Evolutionary conservation across 108 stramenopile species (phyloP), one percentile per base, ranked within the genome.

Genomic region (Skeletonema tropicum): DNA sequence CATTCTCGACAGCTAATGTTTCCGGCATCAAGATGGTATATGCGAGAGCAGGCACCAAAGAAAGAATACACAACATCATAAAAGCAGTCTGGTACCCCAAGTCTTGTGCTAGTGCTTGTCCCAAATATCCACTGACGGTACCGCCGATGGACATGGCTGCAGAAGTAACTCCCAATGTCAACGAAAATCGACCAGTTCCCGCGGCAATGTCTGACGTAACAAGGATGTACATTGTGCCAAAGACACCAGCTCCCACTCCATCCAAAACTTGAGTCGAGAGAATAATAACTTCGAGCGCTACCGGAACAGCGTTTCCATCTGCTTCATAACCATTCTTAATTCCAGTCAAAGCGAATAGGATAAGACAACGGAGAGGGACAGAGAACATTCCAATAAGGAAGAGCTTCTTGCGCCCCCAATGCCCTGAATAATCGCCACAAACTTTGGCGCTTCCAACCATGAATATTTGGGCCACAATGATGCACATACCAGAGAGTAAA

Each of bases 131-230:
- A 63, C 87, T 89, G 14, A 95, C 88, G n/a, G 94, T 95, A n/a
- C 94, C 91, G 23, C 94, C 94, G 75, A 95, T 93, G 32, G 86
- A 89, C 94, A 95, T 95, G 66, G 91, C 91, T 41, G 92, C 92
- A 21, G 90, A 92, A 5, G 91, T 92, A 7, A 95, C 42, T 32
- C 94, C 94, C 59, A 95, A 67, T 10, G 88, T 91, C 29, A 95
- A 68, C 49, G 87, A 86, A 65, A 95, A 95, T 14, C 94, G 86
- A 2, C 94, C 94, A 10, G 94, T 90, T 49, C 92, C 94, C 48
- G 88, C 90, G 70, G 85, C 83, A 46, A 95, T 89, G 68, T 95
- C 94, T 59, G 87, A 89, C 2, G 94, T 95, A n/a, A 95, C 91
- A 42, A 95, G 82, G 64, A 95, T 91, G 69, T 95, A 95, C 91